These are phyloP conservation scores for Kazachstania sp. DNA, from an alignment of 1,139 yeast species.

Conservation along the genomic window DNA sequence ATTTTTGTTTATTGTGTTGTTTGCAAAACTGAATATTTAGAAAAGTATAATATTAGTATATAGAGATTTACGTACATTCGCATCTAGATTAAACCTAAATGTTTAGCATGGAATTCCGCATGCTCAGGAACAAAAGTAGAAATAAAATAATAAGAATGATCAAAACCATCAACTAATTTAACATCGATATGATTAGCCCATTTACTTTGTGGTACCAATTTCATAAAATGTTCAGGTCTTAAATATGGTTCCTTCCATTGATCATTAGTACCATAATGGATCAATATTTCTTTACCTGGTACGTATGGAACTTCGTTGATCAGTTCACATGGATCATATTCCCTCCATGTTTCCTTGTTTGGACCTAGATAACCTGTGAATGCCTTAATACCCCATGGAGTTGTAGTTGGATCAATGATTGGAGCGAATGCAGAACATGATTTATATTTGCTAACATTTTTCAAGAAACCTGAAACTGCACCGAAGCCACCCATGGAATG, in stretches of 20 bases:
- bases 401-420: constrained; percentile 64
- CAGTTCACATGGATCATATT: constrained; percentile 76
- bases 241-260: constrained; percentile 62
- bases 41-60: neutral
- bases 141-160: constrained; percentile 84
- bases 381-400: constrained; percentile 84
- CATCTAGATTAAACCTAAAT: constrained; percentile 45
- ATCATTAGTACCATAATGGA: constrained; percentile 79
- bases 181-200: constrained; percentile 57
- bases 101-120: constrained; percentile 78
- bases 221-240: constrained; percentile 64
- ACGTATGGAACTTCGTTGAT: constrained; percentile 44
- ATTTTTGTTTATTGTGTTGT: neutral
- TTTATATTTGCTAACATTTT: constrained; percentile 57
- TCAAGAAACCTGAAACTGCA: constrained; percentile 69
- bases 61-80: neutral
- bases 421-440: constrained; percentile 92
- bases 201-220: constrained; percentile 51
- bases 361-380: constrained; percentile 69
- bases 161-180: constrained; percentile 71
- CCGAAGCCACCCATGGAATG: constrained; percentile 99
- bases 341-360: constrained; percentile 45
- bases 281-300: constrained; percentile 45
- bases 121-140: constrained; percentile 77
- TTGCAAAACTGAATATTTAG: neutral